A percentile compares a stretch with the other conserved stretches of the same genome.
phyloP scores from a whole-genome alignment of 2,329 filamentous ascomycete genomes.

The Hypoxylon sp. region DNA sequence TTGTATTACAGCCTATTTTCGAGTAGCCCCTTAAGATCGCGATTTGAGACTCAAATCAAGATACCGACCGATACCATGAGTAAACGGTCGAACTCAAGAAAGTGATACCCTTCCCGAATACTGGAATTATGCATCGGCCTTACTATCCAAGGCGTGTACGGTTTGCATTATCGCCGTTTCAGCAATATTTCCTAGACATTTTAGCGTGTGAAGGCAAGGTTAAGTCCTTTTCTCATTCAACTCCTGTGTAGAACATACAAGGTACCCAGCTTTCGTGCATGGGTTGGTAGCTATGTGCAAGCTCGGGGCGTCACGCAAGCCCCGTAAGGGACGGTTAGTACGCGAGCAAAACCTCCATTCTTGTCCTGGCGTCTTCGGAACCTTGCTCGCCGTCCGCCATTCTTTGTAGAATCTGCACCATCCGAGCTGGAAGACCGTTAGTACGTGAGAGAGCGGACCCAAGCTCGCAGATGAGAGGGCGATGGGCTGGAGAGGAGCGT shows the following conservation, averaged over 20 bases:
- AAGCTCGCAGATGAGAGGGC: not conserved
- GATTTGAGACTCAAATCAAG: not conserved
- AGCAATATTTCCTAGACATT: not conserved
- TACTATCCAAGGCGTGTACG: not conserved
- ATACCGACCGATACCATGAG: not conserved
- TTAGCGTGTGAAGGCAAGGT: not conserved
- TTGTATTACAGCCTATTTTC: not conserved
- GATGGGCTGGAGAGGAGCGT: constrained; percentile 44
- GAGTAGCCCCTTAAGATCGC: not conserved
- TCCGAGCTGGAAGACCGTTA: constrained; percentile 55
- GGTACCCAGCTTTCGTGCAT: too few relatives aligned
- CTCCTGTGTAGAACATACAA: not conserved
- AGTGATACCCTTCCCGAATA: not conserved
- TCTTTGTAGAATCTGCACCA: constrained; percentile 69
- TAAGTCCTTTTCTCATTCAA: not conserved
- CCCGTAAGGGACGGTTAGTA: constrained; percentile 45
- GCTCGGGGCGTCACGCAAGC: not conserved
- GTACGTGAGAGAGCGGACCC: too few relatives aligned
- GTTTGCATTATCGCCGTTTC: not conserved
- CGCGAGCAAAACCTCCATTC: constrained; percentile 65
- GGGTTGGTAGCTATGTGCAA: constrained; percentile 27
- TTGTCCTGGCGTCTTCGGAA: constrained; percentile 65
- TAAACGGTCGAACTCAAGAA: not conserved
- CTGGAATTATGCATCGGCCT: not conserved
- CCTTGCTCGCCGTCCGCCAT: constrained; percentile 65